These are phyloP conservation scores for Phytophthora quininea DNA, from an alignment of 352 stramenopile genomes.

Conservation along the genomic window DNA sequence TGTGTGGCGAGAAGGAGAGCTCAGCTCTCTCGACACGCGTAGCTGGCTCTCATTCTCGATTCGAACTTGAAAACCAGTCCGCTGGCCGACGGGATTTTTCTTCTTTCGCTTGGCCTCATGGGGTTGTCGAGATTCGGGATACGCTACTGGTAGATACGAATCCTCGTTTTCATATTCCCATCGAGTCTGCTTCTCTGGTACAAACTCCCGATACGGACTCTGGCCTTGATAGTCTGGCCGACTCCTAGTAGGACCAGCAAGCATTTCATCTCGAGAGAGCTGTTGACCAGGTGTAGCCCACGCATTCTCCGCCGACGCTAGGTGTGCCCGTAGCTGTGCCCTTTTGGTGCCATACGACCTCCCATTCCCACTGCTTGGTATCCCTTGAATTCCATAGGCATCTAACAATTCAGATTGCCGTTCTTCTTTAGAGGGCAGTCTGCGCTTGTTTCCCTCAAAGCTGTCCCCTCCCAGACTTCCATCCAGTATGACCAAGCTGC, in stretches of 20 bases:
- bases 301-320: conserved; percentile 43
- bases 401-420: conserved; percentile 66
- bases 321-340: conserved; percentile 57
- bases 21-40: conserved; percentile 40
- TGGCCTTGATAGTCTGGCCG: conserved; percentile 32
- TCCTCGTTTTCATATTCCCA: conserved; percentile 20
- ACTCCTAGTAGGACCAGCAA: conserved; percentile 26
- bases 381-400: conserved; percentile 57
- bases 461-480: conserved; percentile 16
- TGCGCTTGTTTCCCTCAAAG: conserved; percentile 27
- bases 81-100: conserved; percentile 17
- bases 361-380: conserved; percentile 2
- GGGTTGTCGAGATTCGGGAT: conserved; percentile 8
- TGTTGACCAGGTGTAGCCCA: conserved; percentile 45
- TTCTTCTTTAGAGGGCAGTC: conserved; percentile 54
- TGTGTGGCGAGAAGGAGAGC: conserved; percentile 37
- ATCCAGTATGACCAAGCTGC: conserved; percentile 56
- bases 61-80: conserved; percentile 42
- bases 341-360: conserved; percentile 56
- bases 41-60: conserved; percentile 52
- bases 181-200: conserved; percentile 12
- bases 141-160: conserved; percentile 1
- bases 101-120: conserved; percentile 44
- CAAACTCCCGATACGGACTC: conserved; percentile 11
- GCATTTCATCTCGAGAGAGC: conserved; percentile 31